Conservation (phyloP, 768 basidiomycete species). For the Leccinum incarnatum region DNA sequence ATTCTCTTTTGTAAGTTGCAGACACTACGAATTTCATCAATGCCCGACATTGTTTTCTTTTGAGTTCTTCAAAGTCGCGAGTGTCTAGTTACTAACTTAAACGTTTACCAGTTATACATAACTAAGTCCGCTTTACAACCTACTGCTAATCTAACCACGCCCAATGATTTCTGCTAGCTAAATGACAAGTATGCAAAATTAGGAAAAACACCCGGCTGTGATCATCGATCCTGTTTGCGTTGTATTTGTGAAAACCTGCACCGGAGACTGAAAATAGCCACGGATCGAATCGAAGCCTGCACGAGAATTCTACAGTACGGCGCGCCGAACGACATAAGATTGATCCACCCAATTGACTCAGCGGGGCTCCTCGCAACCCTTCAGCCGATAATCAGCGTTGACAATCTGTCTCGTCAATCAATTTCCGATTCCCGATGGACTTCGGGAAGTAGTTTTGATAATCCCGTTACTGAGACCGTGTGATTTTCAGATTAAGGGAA, state of each 20-base stretch:
- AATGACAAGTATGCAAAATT: too few relatives aligned
- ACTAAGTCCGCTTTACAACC: too few relatives aligned
- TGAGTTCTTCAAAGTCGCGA: too few relatives aligned
- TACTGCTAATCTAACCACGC: too few relatives aligned
- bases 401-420: background rate
- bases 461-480: background rate
- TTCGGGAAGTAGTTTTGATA: constrained; percentile 1
- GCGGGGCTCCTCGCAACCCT: background rate
- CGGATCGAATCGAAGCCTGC: background rate
- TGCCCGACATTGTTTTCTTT: too few relatives aligned
- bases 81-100: too few relatives aligned
- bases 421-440: too few relatives aligned
- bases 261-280: background rate
- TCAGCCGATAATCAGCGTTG: background rate
- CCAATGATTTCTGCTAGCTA: too few relatives aligned
- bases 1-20: too few relatives aligned
- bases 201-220: too few relatives aligned
- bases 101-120: too few relatives aligned
- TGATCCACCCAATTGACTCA: background rate
- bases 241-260: background rate
- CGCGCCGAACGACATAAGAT: background rate
- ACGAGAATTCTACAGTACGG: background rate
- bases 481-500: background rate
- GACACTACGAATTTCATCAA: too few relatives aligned
- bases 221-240: background rate